Evolutionary conservation across 75 land plant species (phyloP).

Genomic region (Pinus tabuliformis): DNA sequence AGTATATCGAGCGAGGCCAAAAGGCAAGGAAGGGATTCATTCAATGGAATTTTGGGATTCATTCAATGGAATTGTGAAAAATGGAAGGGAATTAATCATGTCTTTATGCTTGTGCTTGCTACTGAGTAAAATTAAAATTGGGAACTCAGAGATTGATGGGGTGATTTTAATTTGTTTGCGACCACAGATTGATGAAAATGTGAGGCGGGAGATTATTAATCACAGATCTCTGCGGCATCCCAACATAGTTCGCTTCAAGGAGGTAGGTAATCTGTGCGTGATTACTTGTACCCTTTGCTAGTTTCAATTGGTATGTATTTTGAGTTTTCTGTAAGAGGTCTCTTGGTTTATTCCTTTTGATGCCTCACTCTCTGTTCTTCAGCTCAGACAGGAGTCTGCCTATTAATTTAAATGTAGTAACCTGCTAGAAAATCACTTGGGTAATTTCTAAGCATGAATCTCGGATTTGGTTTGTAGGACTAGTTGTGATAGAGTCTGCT

Average conservation of each 20-base stretch:
- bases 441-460: too few relatives aligned
- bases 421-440: too few relatives aligned
- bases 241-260: slow-evolving; percentile 68
- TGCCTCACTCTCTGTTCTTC: too few relatives aligned
- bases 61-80: background rate
- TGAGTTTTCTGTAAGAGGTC: background rate
- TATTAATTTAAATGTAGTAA: too few relatives aligned
- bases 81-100: background rate
- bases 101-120: background rate
- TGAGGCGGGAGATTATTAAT: slow-evolving; percentile 66
- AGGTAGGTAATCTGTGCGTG: slow-evolving; percentile 25
- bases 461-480: too few relatives aligned
- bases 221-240: slow-evolving; percentile 68
- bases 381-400: too few relatives aligned
- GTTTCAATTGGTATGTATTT: background rate
- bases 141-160: background rate
- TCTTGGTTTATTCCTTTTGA: too few relatives aligned
- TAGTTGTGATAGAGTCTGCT: too few relatives aligned
- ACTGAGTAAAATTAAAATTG: background rate
- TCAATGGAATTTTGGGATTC: background rate
- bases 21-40: slow-evolving; percentile 16
- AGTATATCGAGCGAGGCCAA: slow-evolving; percentile 45
- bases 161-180: background rate
- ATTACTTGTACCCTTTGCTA: background rate
- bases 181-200: slow-evolving; percentile 75